These are phyloP conservation scores for Xylogone sp. DNA, from an alignment of 2,329 filamentous ascomycete species.

Conservation along the genomic window DNA sequence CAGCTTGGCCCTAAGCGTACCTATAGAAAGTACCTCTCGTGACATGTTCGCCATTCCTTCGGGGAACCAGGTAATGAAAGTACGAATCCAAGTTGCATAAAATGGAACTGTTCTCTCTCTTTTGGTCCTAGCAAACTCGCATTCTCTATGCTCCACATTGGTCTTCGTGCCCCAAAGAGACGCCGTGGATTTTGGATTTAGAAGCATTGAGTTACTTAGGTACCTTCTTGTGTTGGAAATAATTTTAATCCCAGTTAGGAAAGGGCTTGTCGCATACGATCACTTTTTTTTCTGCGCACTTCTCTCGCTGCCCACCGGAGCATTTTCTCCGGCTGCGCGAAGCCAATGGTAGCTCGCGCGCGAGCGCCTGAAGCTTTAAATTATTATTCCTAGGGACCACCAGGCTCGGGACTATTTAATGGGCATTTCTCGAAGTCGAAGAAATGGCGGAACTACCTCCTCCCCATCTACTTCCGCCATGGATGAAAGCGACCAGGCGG, in stretches of 20 bases:
- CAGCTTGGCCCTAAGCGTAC: no score
- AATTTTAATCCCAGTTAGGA: neutral
- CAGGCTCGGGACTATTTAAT: neutral
- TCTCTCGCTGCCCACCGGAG: neutral
- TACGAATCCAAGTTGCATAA: no score
- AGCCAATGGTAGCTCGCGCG: neutral
- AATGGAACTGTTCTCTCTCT: no score
- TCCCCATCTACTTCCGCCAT: constrained; percentile 7
- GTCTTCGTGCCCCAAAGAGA: no score
- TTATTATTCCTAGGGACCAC: neutral
- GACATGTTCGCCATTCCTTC: no score
- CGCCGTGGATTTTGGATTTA: neutral
- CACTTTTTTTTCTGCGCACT: neutral
- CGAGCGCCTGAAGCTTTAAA: neutral
- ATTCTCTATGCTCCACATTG: no score
- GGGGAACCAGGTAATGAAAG: no score
- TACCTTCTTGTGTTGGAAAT: neutral
- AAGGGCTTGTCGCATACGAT: neutral
- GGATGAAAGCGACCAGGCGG: constrained; percentile 15
- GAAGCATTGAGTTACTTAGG: neutral
- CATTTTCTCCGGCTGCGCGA: neutral
- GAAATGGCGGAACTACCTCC: neutral
- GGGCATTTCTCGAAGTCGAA: neutral
- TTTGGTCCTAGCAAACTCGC: no score
- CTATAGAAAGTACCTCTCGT: no score